Evolutionary conservation across 345 rosid genomes (phyloP), one percentile per base, ranked within the genome.

Genomic region (Draba incana): DNA sequence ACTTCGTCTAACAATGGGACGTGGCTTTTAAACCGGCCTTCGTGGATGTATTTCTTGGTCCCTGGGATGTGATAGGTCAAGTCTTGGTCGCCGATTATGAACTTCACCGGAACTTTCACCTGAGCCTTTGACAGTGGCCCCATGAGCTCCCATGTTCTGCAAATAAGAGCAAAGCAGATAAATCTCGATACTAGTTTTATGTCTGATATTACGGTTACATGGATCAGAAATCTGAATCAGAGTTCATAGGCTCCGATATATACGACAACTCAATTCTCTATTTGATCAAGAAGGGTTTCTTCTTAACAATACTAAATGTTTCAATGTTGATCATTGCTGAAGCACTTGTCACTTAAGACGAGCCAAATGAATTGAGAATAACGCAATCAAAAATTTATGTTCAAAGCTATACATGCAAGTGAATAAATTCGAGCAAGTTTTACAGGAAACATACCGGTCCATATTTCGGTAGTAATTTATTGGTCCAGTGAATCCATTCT

Each of bases 401-500:
- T 47, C 42, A 57, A 35, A 57, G 42, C 44, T 38, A 69, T 39
- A 49, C 23, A 68, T 24, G 56, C 57, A 37, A 68, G 24, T 16
- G 57, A 27, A 55, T 55, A 14, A 43, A 43, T 16, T 66, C 62
- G 38, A 69, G 7, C 42, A 27, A 48, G 51, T 59, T 41, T 39
- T 8, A 43, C 47, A 39, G 49, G 41, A 10, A 48, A 42, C 83
- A 23, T 81, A 90, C 97, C 77, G 59, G 55, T 88, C 78, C 66
- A 85, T 38, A 30, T 81, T 82, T 16, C 97, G 79, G 68, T 93
- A 93, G 79, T 88, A 90, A 81, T 93, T 93, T 28, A 93, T 10
- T 23, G 79, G 88, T 59, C 94, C 88, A 4, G 96, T 88, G 78
- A 93, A 90, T 25, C 98, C 96, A 45, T 52, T 87, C 65, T 79